phyloP scores from a whole-genome alignment of 768 basidiomycete species.

The Pleurotus platypus region DNA sequence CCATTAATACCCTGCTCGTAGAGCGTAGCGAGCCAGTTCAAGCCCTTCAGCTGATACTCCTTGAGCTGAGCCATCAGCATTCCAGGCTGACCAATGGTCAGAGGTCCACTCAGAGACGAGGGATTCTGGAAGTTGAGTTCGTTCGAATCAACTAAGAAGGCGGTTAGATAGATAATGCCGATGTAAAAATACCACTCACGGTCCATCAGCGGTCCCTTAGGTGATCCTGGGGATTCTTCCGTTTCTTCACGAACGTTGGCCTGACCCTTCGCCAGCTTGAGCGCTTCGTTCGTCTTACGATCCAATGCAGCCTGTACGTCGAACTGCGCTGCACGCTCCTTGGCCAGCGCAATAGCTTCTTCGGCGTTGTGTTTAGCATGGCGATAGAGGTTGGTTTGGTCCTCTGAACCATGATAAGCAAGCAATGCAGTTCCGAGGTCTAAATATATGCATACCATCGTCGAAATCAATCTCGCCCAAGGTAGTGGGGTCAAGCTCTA shows the following conservation, averaged over 20 bases:
- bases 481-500: slow-evolving; percentile 46
- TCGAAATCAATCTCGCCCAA: slow-evolving; percentile 87
- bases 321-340: slow-evolving; percentile 77
- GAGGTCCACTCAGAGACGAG: slow-evolving; percentile 77
- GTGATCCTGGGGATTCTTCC: slow-evolving; percentile 28
- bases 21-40: slow-evolving; percentile 96
- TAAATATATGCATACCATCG: slow-evolving; percentile 56
- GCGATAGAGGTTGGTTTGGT: slow-evolving; percentile 77
- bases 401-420: slow-evolving; percentile 48
- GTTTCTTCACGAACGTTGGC: slow-evolving; percentile 41
- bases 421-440: not conserved
- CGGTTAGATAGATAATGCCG: not conserved
- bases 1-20: slow-evolving; percentile 99
- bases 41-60: slow-evolving; percentile 96
- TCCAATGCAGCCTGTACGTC: slow-evolving; percentile 80
- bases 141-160: slow-evolving; percentile 77
- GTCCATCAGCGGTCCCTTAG: slow-evolving; percentile 59
- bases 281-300: slow-evolving; percentile 76
- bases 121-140: slow-evolving; percentile 99
- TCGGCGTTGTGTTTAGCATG: slow-evolving; percentile 90
- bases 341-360: slow-evolving; percentile 79
- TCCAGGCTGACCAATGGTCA: slow-evolving; percentile 87
- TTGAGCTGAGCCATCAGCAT: slow-evolving; percentile 97
- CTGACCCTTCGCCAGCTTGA: slow-evolving; percentile 61
- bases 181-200: slow-evolving; percentile 40